These are phyloP conservation scores for Fusarium chlamydosporum DNA, from an alignment of 2,329 filamentous ascomycete species.

Conservation along the genomic window DNA sequence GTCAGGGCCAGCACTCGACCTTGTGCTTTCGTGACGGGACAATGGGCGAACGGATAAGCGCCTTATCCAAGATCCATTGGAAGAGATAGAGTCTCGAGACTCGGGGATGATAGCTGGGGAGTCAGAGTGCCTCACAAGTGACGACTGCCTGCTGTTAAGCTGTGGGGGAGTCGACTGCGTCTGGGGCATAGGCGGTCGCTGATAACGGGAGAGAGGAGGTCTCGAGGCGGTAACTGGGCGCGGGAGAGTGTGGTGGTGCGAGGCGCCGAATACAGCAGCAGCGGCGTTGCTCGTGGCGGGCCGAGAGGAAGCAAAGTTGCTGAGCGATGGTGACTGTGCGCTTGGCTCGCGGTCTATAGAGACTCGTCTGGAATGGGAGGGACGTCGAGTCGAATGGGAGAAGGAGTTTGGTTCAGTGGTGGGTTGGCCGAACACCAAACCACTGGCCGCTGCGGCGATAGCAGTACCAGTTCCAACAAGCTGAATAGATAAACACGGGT, in stretches of 20 bases:
- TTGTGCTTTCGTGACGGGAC: slow-evolving; percentile 74
- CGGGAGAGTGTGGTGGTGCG: slow-evolving; percentile 51
- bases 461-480: slow-evolving; percentile 74
- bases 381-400: slow-evolving; percentile 48
- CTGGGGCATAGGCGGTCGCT: slow-evolving; percentile 58
- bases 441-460: slow-evolving; percentile 71
- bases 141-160: slow-evolving; percentile 59
- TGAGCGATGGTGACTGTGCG: slow-evolving; percentile 46
- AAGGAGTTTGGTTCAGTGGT: slow-evolving; percentile 59
- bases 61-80: slow-evolving; percentile 78
- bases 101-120: slow-evolving; percentile 58
- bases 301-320: slow-evolving; percentile 55
- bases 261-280: slow-evolving; percentile 52
- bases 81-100: slow-evolving; percentile 70
- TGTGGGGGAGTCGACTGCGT: slow-evolving; percentile 59
- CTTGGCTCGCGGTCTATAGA: slow-evolving; percentile 56
- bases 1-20: slow-evolving; percentile 75
- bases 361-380: slow-evolving; percentile 51
- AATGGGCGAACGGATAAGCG: slow-evolving; percentile 76
- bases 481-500: slow-evolving; percentile 55
- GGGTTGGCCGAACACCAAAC: slow-evolving; percentile 71
- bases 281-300: slow-evolving; percentile 61
- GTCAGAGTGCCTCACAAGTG: slow-evolving; percentile 60
- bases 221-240: slow-evolving; percentile 54
- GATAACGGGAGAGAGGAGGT: slow-evolving; percentile 57